phyloP scores from a whole-genome alignment of 2,329 filamentous ascomycete species.

The Nigrospora osmanthi region DNA sequence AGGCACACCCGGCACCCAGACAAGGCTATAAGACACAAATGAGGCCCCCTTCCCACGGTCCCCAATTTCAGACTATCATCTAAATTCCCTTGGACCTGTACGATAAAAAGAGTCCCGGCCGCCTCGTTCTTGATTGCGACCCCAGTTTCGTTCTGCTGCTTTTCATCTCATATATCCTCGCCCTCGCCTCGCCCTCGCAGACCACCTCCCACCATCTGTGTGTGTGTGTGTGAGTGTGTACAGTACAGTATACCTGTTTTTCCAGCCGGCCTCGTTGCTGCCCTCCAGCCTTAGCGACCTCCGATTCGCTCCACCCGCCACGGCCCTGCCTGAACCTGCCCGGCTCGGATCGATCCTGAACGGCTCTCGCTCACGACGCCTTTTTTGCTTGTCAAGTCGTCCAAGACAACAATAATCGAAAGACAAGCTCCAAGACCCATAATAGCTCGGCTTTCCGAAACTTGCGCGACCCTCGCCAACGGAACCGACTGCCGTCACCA shows the following conservation, averaged over 20 bases:
- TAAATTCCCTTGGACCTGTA: constrained; percentile 4
- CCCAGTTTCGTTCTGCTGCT: not conserved
- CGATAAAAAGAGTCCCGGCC: constrained; percentile 4
- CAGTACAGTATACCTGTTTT: constrained; percentile 4
- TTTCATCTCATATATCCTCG: not conserved
- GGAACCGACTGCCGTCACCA: constrained; percentile 2
- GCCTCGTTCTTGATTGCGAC: not conserved
- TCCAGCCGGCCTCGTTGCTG: constrained; percentile 3
- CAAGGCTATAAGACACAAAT: constrained; percentile 7
- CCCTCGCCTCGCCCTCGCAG: not conserved
- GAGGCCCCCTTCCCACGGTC: constrained; percentile 4
- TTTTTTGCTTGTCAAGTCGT: not conserved
- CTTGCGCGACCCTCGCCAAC: constrained; percentile 5
- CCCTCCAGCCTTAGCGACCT: constrained; percentile 4
- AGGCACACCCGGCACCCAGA: not conserved
- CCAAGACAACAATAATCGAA: constrained; percentile 6
- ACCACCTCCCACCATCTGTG: no score
- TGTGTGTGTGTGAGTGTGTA: no score
- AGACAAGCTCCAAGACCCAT: constrained; percentile 2
- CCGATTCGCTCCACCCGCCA: constrained; percentile 2
- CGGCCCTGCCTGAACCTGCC: no score
- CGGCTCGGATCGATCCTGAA: no score
- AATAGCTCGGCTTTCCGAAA: constrained; percentile 5
- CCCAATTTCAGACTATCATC: constrained; percentile 2
- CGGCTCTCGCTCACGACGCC: no score